phyloP scores from a whole-genome alignment of 768 basidiomycete species.

The Mycena rosella region DNA sequence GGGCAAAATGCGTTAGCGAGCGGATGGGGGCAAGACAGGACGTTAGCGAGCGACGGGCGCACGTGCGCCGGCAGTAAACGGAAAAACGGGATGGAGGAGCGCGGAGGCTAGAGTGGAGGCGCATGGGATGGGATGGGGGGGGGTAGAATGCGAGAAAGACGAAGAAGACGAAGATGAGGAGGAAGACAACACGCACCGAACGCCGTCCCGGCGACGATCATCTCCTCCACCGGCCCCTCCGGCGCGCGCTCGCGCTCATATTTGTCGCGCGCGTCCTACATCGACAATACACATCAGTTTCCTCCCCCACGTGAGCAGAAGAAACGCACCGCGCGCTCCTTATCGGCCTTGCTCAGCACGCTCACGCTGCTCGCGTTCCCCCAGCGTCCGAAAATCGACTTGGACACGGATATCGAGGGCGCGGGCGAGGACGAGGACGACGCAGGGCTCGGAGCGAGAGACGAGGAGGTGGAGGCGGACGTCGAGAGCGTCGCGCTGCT shows the following conservation, averaged over 20 bases:
- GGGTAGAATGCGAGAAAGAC: background rate
- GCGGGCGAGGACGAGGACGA: background rate
- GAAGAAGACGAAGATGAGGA: background rate
- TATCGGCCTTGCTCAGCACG: background rate
- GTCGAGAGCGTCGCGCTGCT: background rate
- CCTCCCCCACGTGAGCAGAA: too few relatives aligned
- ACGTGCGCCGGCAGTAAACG: too few relatives aligned
- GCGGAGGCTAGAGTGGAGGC: too few relatives aligned
- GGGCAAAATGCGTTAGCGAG: too few relatives aligned
- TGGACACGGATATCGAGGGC: background rate
- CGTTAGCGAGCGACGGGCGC: too few relatives aligned
- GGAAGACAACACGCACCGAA: conserved; percentile 66
- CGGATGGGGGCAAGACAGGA: too few relatives aligned
- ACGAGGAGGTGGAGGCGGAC: background rate
- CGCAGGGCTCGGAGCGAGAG: too few relatives aligned
- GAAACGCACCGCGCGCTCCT: too few relatives aligned
- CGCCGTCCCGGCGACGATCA: conserved; percentile 81
- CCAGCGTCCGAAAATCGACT: background rate
- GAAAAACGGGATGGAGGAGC: too few relatives aligned
- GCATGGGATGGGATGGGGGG: background rate
- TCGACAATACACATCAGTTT: too few relatives aligned
- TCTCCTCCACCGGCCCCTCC: conserved; percentile 74
- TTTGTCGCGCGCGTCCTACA: background rate
- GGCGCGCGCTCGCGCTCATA: background rate
- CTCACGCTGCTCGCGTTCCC: background rate